Base-by-base conservation (phyloP, 306 rosid genomes). In the Fragaria iinumae region DNA sequence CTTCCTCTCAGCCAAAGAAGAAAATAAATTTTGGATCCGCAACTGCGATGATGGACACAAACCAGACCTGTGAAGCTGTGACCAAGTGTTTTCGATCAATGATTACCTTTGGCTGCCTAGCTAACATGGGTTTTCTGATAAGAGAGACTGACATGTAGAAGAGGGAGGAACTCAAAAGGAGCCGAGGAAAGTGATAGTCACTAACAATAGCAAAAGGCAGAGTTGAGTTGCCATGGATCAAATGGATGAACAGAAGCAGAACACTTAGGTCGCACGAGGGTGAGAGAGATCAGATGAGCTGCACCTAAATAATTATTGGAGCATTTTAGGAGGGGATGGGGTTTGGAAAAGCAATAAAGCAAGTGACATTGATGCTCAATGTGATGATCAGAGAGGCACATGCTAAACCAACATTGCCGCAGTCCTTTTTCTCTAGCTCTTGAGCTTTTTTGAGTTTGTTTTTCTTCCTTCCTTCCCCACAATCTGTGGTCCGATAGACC, bases 301-400 rank as follows among this genome's bases (percentile, higher is more conserved):
- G 91, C 83, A 84, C 84, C 97, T 91, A 87, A 88, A 89, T 87
- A 87, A 92, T 95, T 87, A 79, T 85, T 83, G 79, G 79, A 80
- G 68, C 71, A 38, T 72, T 43, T 87, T 81, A 50, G 64, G 67
- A 71, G 76, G 80, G 56, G 80, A 62, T 77, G 80, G 56, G 80
- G 60, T 59, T 85, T 66, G 84, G 71, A 77, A 84, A 85, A 85
- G 89, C 90, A 88, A 34, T 72, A 91, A 89, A 88, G 90, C 83
- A 69, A 76, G 25, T 84, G 97, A 91, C 38, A 89, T 88, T 85
- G 92, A 90, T 84, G 82, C 92, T 76, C 81, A 71, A 83, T 41
- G 87, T 83, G 69, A 85, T 86, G 88, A 89, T 83, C 91, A 81
- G 92, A 81, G 83, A 78, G 45, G 88, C 97, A 95, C 96, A 92